phyloP scores from a whole-genome alignment of 2,329 filamentous ascomycete species.

The Colletotrichum caudatum region DNA sequence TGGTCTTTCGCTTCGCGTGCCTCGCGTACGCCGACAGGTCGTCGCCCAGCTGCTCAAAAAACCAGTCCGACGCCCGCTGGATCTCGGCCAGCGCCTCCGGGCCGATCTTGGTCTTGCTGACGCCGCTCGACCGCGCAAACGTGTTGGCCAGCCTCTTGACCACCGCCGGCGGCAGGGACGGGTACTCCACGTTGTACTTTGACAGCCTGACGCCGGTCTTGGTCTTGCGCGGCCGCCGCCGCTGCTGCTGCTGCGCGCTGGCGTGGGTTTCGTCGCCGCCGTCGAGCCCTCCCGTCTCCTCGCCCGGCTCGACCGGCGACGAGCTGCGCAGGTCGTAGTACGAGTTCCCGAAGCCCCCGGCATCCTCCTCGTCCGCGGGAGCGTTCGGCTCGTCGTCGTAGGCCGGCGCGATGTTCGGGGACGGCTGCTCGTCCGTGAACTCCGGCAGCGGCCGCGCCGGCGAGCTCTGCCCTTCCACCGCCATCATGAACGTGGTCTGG shows the following conservation, averaged over 20 bases:
- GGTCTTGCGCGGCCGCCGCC: slow-evolving; percentile 47
- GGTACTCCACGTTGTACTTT: slow-evolving; percentile 79
- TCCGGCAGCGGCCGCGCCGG: slow-evolving; percentile 39
- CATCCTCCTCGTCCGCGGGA: slow-evolving; percentile 9
- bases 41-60: slow-evolving; percentile 87
- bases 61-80: slow-evolving; percentile 87
- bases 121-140: slow-evolving; percentile 75
- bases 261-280: slow-evolving; percentile 39
- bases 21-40: slow-evolving; percentile 83
- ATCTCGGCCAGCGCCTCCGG: slow-evolving; percentile 81
- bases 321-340: slow-evolving; percentile 35
- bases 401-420: slow-evolving; percentile 22
- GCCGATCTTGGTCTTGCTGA: slow-evolving; percentile 75
- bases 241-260: slow-evolving; percentile 35
- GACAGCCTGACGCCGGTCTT: slow-evolving; percentile 70
- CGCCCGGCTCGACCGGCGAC: slow-evolving; percentile 45
- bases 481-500: slow-evolving; percentile 65
- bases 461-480: slow-evolving; percentile 46
- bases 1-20: slow-evolving; percentile 85
- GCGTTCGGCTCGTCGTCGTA: slow-evolving; percentile 44
- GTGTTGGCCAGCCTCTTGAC: slow-evolving; percentile 80
- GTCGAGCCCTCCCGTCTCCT: slow-evolving; percentile 19
- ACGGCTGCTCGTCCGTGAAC: slow-evolving; percentile 42
- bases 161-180: slow-evolving; percentile 77
- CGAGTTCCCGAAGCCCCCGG: slow-evolving; percentile 8